phyloP scores from a whole-genome alignment of 2,329 filamentous ascomycete species.

The Epichloe scottii region DNA sequence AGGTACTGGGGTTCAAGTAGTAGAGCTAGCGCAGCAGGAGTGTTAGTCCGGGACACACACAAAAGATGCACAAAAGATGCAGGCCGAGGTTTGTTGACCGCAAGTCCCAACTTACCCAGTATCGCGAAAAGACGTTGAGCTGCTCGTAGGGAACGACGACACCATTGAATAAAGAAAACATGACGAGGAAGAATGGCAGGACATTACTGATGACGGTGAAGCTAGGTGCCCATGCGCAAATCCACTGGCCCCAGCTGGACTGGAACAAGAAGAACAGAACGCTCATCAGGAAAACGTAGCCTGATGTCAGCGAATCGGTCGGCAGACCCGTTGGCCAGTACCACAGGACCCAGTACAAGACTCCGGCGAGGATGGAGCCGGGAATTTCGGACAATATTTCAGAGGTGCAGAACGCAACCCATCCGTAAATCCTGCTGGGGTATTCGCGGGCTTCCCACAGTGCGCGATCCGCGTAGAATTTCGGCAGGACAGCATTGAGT shows the following conservation, averaged over 20 bases:
- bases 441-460: constrained; percentile 65
- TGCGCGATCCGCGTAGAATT: constrained; percentile 61
- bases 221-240: constrained; percentile 66
- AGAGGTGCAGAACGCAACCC: constrained; percentile 63
- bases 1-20: constrained; percentile 6
- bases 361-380: constrained; percentile 47
- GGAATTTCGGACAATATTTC: constrained; percentile 64
- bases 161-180: constrained; percentile 66
- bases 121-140: constrained; percentile 59
- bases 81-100: no score
- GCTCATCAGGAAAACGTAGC: constrained; percentile 4
- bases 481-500: constrained; percentile 63
- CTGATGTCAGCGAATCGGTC: constrained; percentile 38
- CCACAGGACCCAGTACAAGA: constrained; percentile 64
- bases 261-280: constrained; percentile 63
- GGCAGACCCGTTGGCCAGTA: constrained; percentile 66
- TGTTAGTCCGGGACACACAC: no score
- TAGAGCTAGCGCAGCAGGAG: not conserved
- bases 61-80: no score
- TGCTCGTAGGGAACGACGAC: constrained; percentile 55
- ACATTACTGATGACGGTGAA: constrained; percentile 41
- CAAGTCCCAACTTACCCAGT: constrained; percentile 37
- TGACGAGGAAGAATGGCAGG: constrained; percentile 71
- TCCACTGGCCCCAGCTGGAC: constrained; percentile 70
- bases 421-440: constrained; percentile 64